Base-by-base conservation (phyloP, 306 rosid genomes). In the Gynostemma pentaphyllum region DNA sequence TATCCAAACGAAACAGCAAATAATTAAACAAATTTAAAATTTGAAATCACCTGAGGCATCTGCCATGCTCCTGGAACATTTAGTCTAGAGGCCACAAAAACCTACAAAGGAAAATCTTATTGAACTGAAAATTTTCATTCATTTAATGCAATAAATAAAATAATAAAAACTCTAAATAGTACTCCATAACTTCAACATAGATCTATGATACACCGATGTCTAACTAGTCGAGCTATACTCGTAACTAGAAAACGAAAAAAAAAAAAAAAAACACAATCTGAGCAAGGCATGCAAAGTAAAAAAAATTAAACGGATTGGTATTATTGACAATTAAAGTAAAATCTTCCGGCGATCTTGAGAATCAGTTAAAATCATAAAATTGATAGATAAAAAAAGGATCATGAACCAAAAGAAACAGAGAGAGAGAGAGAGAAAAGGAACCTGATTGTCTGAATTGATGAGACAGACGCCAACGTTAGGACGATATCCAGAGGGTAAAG, bases 41-140 rank as follows among this genome's bases (percentile, higher is more conserved):
- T 2, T 3, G 37, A 57, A 34, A 57, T 79, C 77, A 87, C 98
- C 98, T 88, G 98, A 79, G 98, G 98, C 98, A 92, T 92, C 85
- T 92, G 98, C 98, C 98, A 92, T 76, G 96, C 98, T 80, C 98
- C 98, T 5, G 98, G 98, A 77, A 92, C 96, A 78, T 92, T 92
- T 82, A 92, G 78, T 69, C 87, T 86, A 40, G 98, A 92, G 36
- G 88, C 98, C 62, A 92, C 98, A 42, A 92, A 92, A 67, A 92
- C 67, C 98, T 92, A 82, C 60, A 66, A 8, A 47, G 29, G 34
- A 70, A n/a, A 72, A 64, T 59, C 62, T 65, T 62, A 16, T 4
- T 24, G 41, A 67, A 62, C 64, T 57, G 51, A 23, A 22, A 27
- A 16, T 64, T 23, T 14, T 27, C 36, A 28, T 4, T 26, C 13